Base-by-base conservation (phyloP, 208 protist genomes). In the Acanthamoeba lenticulata region DNA sequence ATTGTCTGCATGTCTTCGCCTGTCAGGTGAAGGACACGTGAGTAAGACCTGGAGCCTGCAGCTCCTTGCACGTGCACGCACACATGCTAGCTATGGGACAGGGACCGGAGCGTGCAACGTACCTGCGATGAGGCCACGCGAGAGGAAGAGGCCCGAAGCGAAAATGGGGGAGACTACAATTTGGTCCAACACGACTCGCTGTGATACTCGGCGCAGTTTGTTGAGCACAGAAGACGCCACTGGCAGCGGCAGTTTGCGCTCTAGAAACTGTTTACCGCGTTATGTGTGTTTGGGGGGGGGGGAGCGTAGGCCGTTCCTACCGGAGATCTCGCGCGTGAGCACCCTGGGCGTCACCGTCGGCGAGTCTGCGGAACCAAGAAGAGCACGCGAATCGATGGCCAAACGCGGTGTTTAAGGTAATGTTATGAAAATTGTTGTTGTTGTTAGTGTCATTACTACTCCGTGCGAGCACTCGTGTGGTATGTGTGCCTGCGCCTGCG, bases 51-150 rank as follows among this genome's bases (percentile, higher is more conserved):
- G 15, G 15, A 60, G 15, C 52, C 11, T 60, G 11, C 52, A 60
- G 21, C 11, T 11, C 21, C 15, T 60, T 21, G 52, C 21, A 11
- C 52, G 21, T n/a, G n/a, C n/a, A n/a, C n/a, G n/a, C n/a, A n/a
- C n/a, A n/a, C n/a, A n/a, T n/a, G n/a, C n/a, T n/a, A n/a, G n/a
- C n/a, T n/a, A n/a, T 72, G 62, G 15, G 47, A 21, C 24, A 21
- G 1, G 0, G 4, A 27, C 49, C 15, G 0, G 24, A 55, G 49
- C 62, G 1, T 38, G 0, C 1, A 38, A 11, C 65, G 21, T 21
- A 77, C 83, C 83, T 4, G 83, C 83, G 32, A 90, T 67, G 32
- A 90, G 83, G 6, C 83, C 83, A 32, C 83, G 83, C 0, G 49
- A 69, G 32, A 90, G 32, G 19, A 90, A 90, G 0, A 90, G 47